Conservation (phyloP, 1,284 basidiomycete genomes). For the Pseudozyma flocculosa region DNA sequence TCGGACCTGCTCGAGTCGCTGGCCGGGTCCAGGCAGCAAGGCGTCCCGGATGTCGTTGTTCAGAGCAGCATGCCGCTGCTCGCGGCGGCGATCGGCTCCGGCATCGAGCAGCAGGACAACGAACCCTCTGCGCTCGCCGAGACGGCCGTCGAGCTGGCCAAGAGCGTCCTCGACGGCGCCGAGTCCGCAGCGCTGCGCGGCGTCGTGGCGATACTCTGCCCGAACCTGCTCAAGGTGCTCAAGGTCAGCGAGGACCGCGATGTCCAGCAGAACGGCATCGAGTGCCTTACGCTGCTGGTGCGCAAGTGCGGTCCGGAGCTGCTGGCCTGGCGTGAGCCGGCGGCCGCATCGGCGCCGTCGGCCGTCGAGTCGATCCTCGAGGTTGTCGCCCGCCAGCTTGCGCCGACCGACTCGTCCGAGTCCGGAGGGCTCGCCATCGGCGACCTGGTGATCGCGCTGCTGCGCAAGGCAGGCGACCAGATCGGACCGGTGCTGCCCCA, state of each 20-base stretch:
- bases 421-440: constrained; percentile 88
- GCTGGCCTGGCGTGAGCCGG: constrained; percentile 64
- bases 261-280: constrained; percentile 71
- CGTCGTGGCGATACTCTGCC: constrained; percentile 60
- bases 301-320: constrained; percentile 83
- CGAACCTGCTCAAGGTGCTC: constrained; percentile 26
- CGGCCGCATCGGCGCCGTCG: constrained; percentile 3
- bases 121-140: constrained; percentile 28
- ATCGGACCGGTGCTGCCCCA: constrained; percentile 78
- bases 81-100: constrained; percentile 66
- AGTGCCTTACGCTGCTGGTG: constrained; percentile 77
- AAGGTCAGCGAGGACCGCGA: constrained; percentile 37
- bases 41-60: constrained; percentile 72
- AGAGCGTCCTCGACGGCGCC: constrained; percentile 69
- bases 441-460: constrained; percentile 87
- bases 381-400: constrained; percentile 43
- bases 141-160: constrained; percentile 67
- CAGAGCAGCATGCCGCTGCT: constrained; percentile 73
- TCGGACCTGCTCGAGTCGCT: constrained; percentile 75
- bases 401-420: constrained; percentile 39
- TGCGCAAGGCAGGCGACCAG: constrained; percentile 75
- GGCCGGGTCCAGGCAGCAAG: constrained; percentile 59
- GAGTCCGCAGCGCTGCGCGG: constrained; percentile 76
- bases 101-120: constrained; percentile 23
- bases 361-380: constrained; percentile 41